phyloP scores from a whole-genome alignment of 75 land plant species.

The Pinus taeda region DNA sequence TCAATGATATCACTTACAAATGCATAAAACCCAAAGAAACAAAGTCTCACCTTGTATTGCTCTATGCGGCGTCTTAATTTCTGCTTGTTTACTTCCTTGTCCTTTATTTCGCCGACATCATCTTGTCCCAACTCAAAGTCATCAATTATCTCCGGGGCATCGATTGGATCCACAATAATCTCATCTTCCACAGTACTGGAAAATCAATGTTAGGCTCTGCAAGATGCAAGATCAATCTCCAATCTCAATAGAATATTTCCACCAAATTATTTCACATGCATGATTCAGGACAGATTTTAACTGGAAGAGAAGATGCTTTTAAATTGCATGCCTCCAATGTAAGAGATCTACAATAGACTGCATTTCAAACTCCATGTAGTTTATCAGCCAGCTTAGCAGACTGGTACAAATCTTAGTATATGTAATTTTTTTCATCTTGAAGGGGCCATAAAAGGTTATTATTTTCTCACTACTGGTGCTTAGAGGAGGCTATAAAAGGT shows the following conservation, averaged over 20 bases:
- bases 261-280: conserved; percentile 1
- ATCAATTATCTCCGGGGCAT: conserved; percentile 85
- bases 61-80: conserved; percentile 73
- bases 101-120: conserved; percentile 83
- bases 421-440: neutral
- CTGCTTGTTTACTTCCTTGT: conserved; percentile 81
- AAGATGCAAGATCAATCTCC: neutral
- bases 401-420: neutral
- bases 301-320: conserved; percentile 1
- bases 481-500: neutral
- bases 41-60: conserved; percentile 69
- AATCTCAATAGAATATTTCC: conserved; percentile 5
- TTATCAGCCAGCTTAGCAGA: neutral
- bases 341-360: neutral
- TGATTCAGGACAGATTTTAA: neutral
- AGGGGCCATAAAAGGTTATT: neutral
- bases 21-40: conserved; percentile 8
- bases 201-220: conserved; percentile 19
- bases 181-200: conserved; percentile 95
- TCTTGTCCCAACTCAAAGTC: conserved; percentile 95
- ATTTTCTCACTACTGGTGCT: neutral
- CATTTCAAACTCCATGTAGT: neutral
- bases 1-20: neutral
- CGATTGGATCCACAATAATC: conserved; percentile 80
- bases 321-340: neutral